These are phyloP conservation scores for Leptographium flavum DNA, from an alignment of 2,329 filamentous ascomycete genomes.

Conservation along the genomic window DNA sequence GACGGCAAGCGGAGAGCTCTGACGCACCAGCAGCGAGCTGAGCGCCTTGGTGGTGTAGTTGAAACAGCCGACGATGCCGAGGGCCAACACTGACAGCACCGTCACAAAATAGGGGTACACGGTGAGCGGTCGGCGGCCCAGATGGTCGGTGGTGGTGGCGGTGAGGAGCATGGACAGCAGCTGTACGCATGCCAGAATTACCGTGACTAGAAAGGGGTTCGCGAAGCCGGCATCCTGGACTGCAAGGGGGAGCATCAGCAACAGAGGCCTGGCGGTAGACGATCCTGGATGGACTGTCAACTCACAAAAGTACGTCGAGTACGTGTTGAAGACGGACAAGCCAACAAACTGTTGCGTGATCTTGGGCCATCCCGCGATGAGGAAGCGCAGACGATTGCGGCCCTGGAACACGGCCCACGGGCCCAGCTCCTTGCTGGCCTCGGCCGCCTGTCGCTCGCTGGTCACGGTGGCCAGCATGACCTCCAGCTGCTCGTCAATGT, in stretches of 20 bases:
- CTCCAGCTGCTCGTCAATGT: constrained; percentile 19
- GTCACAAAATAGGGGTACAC: constrained; percentile 25
- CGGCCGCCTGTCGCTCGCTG: constrained; percentile 18
- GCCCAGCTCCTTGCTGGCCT: constrained; percentile 16
- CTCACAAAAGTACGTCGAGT: constrained; percentile 24
- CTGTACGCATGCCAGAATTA: constrained; percentile 26
- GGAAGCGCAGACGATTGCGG: constrained; percentile 21
- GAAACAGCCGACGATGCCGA: constrained; percentile 26
- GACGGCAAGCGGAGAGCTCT: neutral
- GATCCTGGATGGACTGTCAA: no score
- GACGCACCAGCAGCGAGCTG: constrained; percentile 14
- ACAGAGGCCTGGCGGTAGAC: no score
- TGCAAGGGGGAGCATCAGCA: neutral
- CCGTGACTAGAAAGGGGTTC: constrained; percentile 25
- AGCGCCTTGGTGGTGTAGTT: constrained; percentile 19
- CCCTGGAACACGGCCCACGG: constrained; percentile 22
- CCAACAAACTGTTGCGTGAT: constrained; percentile 25
- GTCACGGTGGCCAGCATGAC: constrained; percentile 21
- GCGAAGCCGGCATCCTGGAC: constrained; percentile 19
- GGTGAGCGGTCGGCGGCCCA: constrained; percentile 23
- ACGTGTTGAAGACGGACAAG: constrained; percentile 23
- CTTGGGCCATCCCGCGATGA: constrained; percentile 25
- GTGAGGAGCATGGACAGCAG: constrained; percentile 26
- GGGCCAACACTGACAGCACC: constrained; percentile 19
- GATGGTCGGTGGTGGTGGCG: constrained; percentile 18